phyloP scores from a whole-genome alignment of 208 protist genomes.

The Acanthamoeba sp. region DNA sequence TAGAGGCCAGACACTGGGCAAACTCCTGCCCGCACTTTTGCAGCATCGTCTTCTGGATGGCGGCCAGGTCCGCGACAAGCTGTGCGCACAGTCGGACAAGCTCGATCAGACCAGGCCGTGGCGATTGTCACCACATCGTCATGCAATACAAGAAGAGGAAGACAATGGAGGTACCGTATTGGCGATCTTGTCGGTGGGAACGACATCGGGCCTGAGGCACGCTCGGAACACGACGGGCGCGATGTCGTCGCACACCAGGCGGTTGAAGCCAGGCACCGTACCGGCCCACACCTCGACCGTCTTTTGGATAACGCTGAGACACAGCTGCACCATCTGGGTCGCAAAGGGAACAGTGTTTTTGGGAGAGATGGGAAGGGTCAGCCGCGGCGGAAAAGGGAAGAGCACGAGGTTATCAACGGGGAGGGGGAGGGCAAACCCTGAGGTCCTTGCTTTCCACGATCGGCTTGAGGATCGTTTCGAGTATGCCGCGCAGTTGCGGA shows the following conservation, averaged over 20 bases:
- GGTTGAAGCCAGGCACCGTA: constrained; percentile 53
- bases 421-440: not conserved
- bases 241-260: constrained; percentile 40
- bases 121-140: not conserved
- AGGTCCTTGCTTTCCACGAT: constrained; percentile 8
- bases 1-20: constrained; percentile 22
- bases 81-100: not conserved
- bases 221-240: constrained; percentile 25
- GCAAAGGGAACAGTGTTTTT: not conserved
- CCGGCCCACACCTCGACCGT: constrained; percentile 44
- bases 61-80: constrained; percentile 27
- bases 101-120: not conserved
- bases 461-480: constrained; percentile 16
- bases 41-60: constrained; percentile 52
- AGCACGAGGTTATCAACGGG: not conserved
- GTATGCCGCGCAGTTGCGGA: constrained; percentile 15
- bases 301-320: constrained; percentile 34
- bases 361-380: too few species aligned
- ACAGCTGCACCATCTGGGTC: constrained; percentile 54
- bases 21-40: constrained; percentile 64
- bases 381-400: not conserved
- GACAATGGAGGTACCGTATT: constrained; percentile 8
- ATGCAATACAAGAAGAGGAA: not conserved
- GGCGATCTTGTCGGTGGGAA: constrained; percentile 9
- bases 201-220: constrained; percentile 31